Conservation (phyloP, 345 rosid genomes). For the Eucalyptus cloeziana region DNA sequence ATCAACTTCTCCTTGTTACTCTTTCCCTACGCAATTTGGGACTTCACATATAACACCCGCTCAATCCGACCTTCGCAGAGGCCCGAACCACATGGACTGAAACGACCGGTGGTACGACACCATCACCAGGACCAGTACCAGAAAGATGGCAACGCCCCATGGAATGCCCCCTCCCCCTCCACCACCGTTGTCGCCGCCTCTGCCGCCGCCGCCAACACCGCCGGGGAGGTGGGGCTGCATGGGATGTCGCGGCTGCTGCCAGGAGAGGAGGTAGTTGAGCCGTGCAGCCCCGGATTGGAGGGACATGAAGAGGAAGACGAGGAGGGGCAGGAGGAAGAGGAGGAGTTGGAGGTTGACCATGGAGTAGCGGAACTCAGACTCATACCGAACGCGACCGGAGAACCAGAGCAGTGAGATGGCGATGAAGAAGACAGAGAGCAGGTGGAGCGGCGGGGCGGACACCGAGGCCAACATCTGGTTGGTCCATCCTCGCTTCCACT, state of each 20-base stretch:
- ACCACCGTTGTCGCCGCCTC: neutral
- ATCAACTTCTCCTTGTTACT: neutral
- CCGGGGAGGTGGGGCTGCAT: neutral
- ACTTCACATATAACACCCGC: neutral
- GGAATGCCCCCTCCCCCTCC: constrained; percentile 5
- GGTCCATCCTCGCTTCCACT: constrained; percentile 49
- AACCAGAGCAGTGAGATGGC: constrained; percentile 35
- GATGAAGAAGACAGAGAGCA: constrained; percentile 34
- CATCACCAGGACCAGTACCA: constrained; percentile 24
- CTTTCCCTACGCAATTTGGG: neutral
- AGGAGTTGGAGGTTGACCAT: constrained; percentile 21
- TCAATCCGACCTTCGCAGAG: constrained; percentile 5
- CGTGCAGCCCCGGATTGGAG: neutral
- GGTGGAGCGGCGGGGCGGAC: constrained; percentile 23
- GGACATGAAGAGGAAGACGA: constrained; percentile 15
- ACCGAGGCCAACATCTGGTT: constrained; percentile 20
- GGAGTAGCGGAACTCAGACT: constrained; percentile 14
- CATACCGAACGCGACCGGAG: constrained; percentile 10
- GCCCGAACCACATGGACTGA: constrained; percentile 42
- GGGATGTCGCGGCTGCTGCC: constrained; percentile 1
- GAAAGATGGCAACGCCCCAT: constrained; percentile 27
- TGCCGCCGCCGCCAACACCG: neutral
- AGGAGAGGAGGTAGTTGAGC: neutral
- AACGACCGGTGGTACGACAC: constrained; percentile 41
- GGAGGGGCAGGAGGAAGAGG: constrained; percentile 19